phyloP scores from a whole-genome alignment of 208 protist genomes.

The Crithidia sp. region DNA sequence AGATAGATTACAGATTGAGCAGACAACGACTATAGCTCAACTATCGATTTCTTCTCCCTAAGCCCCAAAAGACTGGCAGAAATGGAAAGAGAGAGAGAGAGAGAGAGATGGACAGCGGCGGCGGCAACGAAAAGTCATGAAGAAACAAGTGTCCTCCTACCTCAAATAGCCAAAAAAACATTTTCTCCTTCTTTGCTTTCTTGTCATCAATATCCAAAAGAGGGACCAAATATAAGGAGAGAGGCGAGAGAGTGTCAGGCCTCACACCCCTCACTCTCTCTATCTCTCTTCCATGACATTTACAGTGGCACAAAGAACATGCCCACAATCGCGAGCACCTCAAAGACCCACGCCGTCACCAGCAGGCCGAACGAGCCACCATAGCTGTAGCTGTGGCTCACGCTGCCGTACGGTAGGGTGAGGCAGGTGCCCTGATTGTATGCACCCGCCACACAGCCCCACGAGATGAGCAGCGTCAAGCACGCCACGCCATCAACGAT shows the following conservation, averaged over 20 bases:
- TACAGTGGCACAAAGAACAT: slow-evolving; percentile 43
- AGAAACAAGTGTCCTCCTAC: too few species aligned
- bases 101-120: too few species aligned
- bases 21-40: not conserved
- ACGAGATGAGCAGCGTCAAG: slow-evolving; percentile 44
- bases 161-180: too few species aligned
- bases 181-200: too few species aligned
- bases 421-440: slow-evolving; percentile 42
- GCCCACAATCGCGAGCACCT: slow-evolving; percentile 35
- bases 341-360: slow-evolving; percentile 45
- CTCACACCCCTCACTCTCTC: too few species aligned
- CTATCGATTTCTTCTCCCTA: too few species aligned
- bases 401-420: slow-evolving; percentile 19
- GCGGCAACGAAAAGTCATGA: too few species aligned
- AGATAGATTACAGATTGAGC: not conserved
- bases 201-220: too few species aligned
- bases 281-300: too few species aligned
- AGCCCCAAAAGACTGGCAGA: not conserved
- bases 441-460: slow-evolving; percentile 38
- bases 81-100: slow-evolving; percentile 1
- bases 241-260: too few species aligned
- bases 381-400: slow-evolving; percentile 35
- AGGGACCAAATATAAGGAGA: too few species aligned
- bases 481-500: slow-evolving; percentile 35
- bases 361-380: slow-evolving; percentile 44